Evolutionary conservation across 345 rosid species (phyloP).

Genomic region (Firmiana major): DNA sequence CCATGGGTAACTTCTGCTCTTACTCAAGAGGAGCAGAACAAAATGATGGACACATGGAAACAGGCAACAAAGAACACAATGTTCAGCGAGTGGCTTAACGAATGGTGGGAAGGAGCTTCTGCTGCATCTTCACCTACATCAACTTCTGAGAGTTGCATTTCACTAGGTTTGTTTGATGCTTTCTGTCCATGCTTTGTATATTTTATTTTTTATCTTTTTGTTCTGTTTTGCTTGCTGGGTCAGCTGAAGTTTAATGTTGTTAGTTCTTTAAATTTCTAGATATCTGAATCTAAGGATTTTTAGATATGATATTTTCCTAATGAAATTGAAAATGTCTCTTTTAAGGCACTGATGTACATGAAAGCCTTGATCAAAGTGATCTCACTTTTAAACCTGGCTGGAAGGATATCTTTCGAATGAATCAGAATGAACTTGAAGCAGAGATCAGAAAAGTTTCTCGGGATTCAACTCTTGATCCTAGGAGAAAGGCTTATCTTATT

Average conservation of each 20-base stretch:
- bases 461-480: conserved; percentile 77
- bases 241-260: not conserved
- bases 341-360: conserved; percentile 38
- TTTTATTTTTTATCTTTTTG: not conserved
- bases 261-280: not conserved
- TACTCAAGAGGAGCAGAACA: conserved; percentile 59
- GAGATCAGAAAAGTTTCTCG: conserved; percentile 68
- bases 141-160: conserved; percentile 42
- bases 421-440: conserved; percentile 66
- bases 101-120: conserved; percentile 54
- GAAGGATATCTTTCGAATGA: conserved; percentile 69
- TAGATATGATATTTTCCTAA: not conserved
- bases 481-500: conserved; percentile 63
- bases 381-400: conserved; percentile 59
- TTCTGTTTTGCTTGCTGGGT: conserved; percentile 5
- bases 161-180: conserved; percentile 35
- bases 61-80: conserved; percentile 60
- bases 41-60: conserved; percentile 67
- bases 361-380: conserved; percentile 44
- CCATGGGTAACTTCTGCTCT: conserved; percentile 69
- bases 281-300: conserved; percentile 16
- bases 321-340: conserved; percentile 7
- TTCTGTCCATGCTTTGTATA: not conserved
- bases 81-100: conserved; percentile 65
- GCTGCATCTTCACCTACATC: conserved; percentile 24